Conservation (phyloP, 805 yeast species). For the Wickerhamiella allomyrinae region DNA sequence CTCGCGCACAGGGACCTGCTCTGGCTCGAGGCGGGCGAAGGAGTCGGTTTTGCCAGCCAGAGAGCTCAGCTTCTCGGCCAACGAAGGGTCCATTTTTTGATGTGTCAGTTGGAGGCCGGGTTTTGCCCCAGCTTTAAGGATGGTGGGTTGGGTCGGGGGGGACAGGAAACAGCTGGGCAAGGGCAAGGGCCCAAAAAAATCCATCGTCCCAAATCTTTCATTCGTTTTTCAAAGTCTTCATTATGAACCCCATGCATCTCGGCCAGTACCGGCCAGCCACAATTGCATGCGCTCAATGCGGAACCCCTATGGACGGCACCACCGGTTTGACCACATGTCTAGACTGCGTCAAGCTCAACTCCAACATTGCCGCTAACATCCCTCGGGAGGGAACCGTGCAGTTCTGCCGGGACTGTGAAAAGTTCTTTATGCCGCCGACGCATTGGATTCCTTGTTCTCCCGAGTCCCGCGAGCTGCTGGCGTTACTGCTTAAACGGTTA, state of each 20-base stretch:
- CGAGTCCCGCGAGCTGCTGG: constrained; percentile 85
- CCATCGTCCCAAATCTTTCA: too few species aligned
- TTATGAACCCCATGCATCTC: neutral
- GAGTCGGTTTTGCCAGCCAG: constrained; percentile 11
- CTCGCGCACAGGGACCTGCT: constrained; percentile 8
- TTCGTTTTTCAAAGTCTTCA: too few species aligned
- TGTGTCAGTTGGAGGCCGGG: too few species aligned
- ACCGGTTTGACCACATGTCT: constrained; percentile 85
- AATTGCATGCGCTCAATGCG: constrained; percentile 95
- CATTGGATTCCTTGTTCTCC: constrained; percentile 87
- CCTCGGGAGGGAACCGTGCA: constrained; percentile 80
- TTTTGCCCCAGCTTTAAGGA: too few species aligned
- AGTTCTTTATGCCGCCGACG: constrained; percentile 86
- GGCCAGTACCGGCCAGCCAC: constrained; percentile 41
- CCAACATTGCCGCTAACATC: constrained; percentile 84
- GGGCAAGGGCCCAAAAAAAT: neutral
- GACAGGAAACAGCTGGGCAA: too few species aligned
- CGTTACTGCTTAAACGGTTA: constrained; percentile 74
- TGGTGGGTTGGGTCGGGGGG: neutral
- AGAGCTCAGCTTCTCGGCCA: constrained; percentile 10
- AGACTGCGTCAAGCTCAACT: constrained; percentile 89
- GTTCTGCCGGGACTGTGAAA: constrained; percentile 93
- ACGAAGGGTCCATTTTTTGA: constrained; percentile 6
- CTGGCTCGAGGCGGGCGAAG: constrained; percentile 8
- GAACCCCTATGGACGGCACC: constrained; percentile 95